phyloP scores from a whole-genome alignment of 495 filamentous ascomycete genomes.

The Lindgomyces ingoldianus region DNA sequence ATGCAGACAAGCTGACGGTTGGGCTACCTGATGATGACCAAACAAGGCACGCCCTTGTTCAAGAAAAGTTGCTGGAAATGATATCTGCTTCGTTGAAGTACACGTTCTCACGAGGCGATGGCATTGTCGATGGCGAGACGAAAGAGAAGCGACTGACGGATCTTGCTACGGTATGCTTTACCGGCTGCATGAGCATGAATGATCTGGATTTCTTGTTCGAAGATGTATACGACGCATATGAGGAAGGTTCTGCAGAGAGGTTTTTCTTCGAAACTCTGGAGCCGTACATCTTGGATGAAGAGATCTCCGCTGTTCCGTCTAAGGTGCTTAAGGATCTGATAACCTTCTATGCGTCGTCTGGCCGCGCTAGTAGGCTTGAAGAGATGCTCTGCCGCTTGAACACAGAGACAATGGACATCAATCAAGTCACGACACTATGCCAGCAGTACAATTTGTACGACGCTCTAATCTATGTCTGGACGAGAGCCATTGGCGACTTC shows the following conservation, averaged over 20 bases:
- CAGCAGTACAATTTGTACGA: constrained; percentile 90
- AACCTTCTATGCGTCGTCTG: constrained; percentile 70
- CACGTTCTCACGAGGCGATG: constrained; percentile 58
- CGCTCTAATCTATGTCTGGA: constrained; percentile 97
- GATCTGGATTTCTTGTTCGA: constrained; percentile 86
- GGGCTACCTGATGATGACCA: constrained; percentile 84
- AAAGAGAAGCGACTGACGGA: constrained; percentile 49
- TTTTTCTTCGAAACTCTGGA: constrained; percentile 87
- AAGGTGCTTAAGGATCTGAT: constrained; percentile 84
- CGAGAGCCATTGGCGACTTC: constrained; percentile 82
- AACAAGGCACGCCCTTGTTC: constrained; percentile 76
- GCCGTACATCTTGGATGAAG: constrained; percentile 76
- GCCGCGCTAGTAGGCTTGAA: constrained; percentile 75
- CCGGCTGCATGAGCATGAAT: constrained; percentile 73
- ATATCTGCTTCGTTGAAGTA: constrained; percentile 91
- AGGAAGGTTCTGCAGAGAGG: constrained; percentile 68
- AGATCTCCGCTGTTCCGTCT: constrained; percentile 75
- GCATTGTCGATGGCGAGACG: constrained; percentile 49
- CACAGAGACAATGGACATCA: constrained; percentile 86
- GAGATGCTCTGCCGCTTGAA: constrained; percentile 93
- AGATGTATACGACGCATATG: constrained; percentile 84
- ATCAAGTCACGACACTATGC: constrained; percentile 88
- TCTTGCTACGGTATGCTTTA: constrained; percentile 79
- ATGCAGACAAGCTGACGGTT: constrained; percentile 86
- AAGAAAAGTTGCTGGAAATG: constrained; percentile 88